phyloP scores from a whole-genome alignment of 495 filamentous ascomycete species.

The Talaromyces trachyspermus region DNA sequence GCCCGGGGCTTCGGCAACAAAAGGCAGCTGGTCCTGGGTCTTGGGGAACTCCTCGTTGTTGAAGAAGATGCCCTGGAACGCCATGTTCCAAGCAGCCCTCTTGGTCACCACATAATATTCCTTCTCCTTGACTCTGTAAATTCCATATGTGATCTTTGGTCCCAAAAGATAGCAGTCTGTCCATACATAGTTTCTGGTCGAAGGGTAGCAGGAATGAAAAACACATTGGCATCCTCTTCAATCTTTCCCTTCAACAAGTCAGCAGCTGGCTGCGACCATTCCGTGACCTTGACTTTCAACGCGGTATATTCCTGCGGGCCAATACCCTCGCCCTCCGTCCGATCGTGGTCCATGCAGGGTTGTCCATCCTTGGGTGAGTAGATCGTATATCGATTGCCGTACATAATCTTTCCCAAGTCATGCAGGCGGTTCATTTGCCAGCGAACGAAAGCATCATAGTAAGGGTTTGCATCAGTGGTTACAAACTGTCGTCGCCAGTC shows the following conservation, averaged over 20 bases:
- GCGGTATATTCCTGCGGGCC: slow-evolving; percentile 88
- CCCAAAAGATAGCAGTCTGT: slow-evolving; percentile 95
- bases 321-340: slow-evolving; percentile 84
- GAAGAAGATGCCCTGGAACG: slow-evolving; percentile 82
- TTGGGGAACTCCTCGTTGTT: slow-evolving; percentile 67
- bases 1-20: slow-evolving; percentile 60
- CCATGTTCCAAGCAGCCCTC: slow-evolving; percentile 89
- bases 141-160: slow-evolving; percentile 80
- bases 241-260: slow-evolving; percentile 67
- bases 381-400: slow-evolving; percentile 88
- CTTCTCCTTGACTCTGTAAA: slow-evolving; percentile 76
- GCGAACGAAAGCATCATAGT: slow-evolving; percentile 90
- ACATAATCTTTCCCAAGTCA: slow-evolving; percentile 88
- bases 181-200: slow-evolving; percentile 98
- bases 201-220: slow-evolving; percentile 84
- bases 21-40: slow-evolving; percentile 39
- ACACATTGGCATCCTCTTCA: slow-evolving; percentile 74
- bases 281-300: slow-evolving; percentile 79
- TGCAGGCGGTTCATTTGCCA: slow-evolving; percentile 97
- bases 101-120: slow-evolving; percentile 84
- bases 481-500: slow-evolving; percentile 91
- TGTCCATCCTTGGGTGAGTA: slow-evolving; percentile 97
- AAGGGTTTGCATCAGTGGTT: slow-evolving; percentile 94
- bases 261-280: slow-evolving; percentile 70
- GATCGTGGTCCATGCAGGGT: slow-evolving; percentile 96